A percentile compares a stretch with the other conserved stretches of the same genome.
phyloP scores from a whole-genome alignment of 2,329 filamentous ascomycete species.

The Elsinoe perseae region DNA sequence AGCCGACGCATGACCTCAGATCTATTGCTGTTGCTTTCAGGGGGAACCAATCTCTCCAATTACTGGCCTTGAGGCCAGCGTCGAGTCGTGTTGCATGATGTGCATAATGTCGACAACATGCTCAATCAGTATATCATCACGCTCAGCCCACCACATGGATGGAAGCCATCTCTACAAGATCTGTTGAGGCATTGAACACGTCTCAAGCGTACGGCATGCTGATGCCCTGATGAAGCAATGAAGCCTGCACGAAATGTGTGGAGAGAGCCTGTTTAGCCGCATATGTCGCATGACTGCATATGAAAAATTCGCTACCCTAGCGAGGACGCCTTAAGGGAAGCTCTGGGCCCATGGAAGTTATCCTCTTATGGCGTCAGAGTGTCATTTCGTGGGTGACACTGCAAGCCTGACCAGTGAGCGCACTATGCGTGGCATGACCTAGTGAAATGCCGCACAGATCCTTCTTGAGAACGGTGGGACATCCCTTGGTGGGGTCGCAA shows the following conservation, averaged over 20 bases:
- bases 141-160: too few species aligned
- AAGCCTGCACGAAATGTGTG: not conserved
- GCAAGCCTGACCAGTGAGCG: not conserved
- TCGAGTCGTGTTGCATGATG: not conserved
- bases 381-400: not conserved
- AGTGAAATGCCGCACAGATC: not conserved
- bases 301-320: not conserved
- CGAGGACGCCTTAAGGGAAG: not conserved
- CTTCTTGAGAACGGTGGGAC: not conserved
- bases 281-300: not conserved
- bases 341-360: not conserved
- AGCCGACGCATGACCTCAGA: not conserved
- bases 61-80: too few species aligned
- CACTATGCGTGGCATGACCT: not conserved
- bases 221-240: not conserved
- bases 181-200: too few species aligned
- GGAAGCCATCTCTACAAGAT: too few species aligned
- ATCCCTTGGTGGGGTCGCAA: not conserved
- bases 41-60: not conserved
- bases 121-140: too few species aligned
- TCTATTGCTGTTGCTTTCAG: not conserved
- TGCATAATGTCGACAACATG: not conserved
- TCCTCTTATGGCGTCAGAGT: not conserved
- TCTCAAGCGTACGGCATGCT: too few species aligned
- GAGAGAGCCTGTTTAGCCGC: not conserved